A percentile compares a stretch with the other conserved stretches of the same genome.
phyloP scores from a whole-genome alignment of 495 filamentous ascomycete species.

The Copromyces sp. region DNA sequence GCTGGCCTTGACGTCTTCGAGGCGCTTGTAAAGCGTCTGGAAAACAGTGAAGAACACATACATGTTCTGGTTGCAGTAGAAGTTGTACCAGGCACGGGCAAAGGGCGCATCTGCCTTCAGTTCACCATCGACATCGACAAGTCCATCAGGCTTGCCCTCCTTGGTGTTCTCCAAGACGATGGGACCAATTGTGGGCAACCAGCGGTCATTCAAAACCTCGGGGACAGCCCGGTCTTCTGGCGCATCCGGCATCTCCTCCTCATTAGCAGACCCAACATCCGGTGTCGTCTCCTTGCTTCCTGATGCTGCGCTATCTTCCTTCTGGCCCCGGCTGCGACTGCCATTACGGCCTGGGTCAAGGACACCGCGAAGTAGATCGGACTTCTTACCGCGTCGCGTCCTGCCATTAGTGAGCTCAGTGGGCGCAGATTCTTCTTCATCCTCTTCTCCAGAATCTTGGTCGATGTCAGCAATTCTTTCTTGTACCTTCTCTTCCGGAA shows the following conservation, averaged over 20 bases:
- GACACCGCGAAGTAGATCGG: slow-evolving; percentile 74
- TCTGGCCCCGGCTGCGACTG: slow-evolving; percentile 48
- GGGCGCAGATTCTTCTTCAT: slow-evolving; percentile 52
- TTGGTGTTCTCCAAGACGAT: slow-evolving; percentile 32
- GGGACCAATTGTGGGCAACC: slow-evolving; percentile 38
- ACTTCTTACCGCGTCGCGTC: slow-evolving; percentile 59
- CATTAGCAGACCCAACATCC: slow-evolving; percentile 59
- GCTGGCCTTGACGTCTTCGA: slow-evolving; percentile 69
- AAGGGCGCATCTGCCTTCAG: slow-evolving; percentile 72
- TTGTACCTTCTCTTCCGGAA: slow-evolving; percentile 65
- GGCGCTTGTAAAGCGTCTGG: slow-evolving; percentile 73
- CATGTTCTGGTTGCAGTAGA: slow-evolving; percentile 83
- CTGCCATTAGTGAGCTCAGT: slow-evolving; percentile 47
- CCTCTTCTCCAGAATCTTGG: slow-evolving; percentile 52
- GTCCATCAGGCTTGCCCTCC: slow-evolving; percentile 25
- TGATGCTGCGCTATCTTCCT: slow-evolving; percentile 60
- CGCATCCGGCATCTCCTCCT: slow-evolving; percentile 51
- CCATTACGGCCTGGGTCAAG: slow-evolving; percentile 68
- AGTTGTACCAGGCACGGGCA: slow-evolving; percentile 64
- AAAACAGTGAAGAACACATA: slow-evolving; percentile 91
- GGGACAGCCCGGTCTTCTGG: slow-evolving; percentile 35
- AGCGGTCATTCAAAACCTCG: slow-evolving; percentile 46
- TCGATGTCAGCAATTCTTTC: slow-evolving; percentile 65
- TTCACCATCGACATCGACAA: slow-evolving; percentile 45
- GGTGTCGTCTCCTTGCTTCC: slow-evolving; percentile 83